These are phyloP conservation scores for Triticum monococcum DNA, from an alignment of 176 grass and related monocot species.

Conservation along the genomic window DNA sequence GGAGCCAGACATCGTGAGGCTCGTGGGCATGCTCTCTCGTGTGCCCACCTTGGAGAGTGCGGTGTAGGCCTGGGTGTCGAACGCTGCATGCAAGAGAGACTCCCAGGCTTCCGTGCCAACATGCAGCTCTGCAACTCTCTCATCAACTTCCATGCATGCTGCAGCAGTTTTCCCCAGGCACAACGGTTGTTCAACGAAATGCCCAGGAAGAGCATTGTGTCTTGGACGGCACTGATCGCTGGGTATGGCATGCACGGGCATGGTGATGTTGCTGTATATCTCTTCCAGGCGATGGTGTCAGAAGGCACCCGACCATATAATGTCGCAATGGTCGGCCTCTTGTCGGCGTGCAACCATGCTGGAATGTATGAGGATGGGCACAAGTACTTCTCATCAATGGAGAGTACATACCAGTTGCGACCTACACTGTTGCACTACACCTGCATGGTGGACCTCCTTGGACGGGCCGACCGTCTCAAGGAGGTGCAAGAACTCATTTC, in stretches of 20 bases:
- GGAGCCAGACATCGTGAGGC: slow-evolving; percentile 55
- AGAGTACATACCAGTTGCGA: slow-evolving; percentile 27
- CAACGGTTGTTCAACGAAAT: slow-evolving; percentile 59
- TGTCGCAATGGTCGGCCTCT: slow-evolving; percentile 49
- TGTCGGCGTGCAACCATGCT: slow-evolving; percentile 66
- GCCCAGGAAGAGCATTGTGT: slow-evolving; percentile 52
- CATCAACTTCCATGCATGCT: slow-evolving; percentile 62
- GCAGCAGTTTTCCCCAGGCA: slow-evolving; percentile 40
- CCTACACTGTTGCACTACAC: slow-evolving; percentile 54
- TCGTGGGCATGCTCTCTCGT: slow-evolving; percentile 61
- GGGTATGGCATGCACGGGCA: slow-evolving; percentile 70
- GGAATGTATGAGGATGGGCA: slow-evolving; percentile 54
- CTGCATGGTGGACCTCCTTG: slow-evolving; percentile 77
- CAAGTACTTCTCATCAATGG: slow-evolving; percentile 53
- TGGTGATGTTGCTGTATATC: slow-evolving; percentile 32
- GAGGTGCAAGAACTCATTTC: slow-evolving; percentile 56
- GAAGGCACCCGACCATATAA: slow-evolving; percentile 47
- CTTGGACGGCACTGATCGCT: slow-evolving; percentile 62
- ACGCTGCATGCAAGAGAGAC: slow-evolving; percentile 18
- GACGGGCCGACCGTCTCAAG: slow-evolving; percentile 46
- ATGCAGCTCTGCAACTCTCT: slow-evolving; percentile 61
- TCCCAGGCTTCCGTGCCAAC: slow-evolving; percentile 38
- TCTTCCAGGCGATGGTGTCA: slow-evolving; percentile 53
- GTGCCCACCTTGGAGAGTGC: slow-evolving; percentile 49
- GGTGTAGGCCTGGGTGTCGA: slow-evolving; percentile 41